These are phyloP conservation scores for Kandelia obovata DNA, from an alignment of 345 rosid genomes.

Conservation along the genomic window DNA sequence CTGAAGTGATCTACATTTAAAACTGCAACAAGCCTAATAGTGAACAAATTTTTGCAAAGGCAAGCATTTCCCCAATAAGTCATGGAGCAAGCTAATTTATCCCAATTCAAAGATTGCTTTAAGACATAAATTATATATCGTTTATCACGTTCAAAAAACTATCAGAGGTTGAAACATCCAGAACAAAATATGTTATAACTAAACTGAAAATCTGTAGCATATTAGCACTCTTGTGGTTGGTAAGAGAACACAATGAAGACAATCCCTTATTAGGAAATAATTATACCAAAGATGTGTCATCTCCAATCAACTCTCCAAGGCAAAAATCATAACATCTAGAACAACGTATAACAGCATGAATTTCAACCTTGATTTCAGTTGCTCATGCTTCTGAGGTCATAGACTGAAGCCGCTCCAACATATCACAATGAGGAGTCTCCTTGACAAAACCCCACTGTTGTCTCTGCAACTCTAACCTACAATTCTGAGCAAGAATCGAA, in stretches of 20 bases:
- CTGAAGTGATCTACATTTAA: not conserved
- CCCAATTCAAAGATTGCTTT: not conserved
- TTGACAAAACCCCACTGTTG: constrained; percentile 82
- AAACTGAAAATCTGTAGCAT: not conserved
- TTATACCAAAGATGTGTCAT: not conserved
- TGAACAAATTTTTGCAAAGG: not conserved
- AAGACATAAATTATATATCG: not conserved
- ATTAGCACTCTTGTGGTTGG: not conserved
- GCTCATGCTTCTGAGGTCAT: constrained; percentile 34
- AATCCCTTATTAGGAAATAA: constrained; percentile 6
- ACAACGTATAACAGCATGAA: not conserved
- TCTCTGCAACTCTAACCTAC: constrained; percentile 81
- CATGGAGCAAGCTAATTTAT: not conserved
- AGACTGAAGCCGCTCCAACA: constrained; percentile 54
- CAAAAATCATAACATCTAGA: not conserved
- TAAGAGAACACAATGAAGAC: not conserved
- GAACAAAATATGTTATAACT: not conserved
- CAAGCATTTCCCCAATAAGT: not conserved
- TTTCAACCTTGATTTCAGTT: constrained; percentile 35
- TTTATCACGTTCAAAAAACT: not conserved
- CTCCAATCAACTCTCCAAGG: not conserved
- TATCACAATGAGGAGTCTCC: constrained; percentile 85
- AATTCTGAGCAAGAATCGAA: constrained; percentile 62
- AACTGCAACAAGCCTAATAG: not conserved
- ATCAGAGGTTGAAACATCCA: not conserved